Conservation (phyloP, 805 yeast genomes). For the Nakazawaea ambrosiae region DNA sequence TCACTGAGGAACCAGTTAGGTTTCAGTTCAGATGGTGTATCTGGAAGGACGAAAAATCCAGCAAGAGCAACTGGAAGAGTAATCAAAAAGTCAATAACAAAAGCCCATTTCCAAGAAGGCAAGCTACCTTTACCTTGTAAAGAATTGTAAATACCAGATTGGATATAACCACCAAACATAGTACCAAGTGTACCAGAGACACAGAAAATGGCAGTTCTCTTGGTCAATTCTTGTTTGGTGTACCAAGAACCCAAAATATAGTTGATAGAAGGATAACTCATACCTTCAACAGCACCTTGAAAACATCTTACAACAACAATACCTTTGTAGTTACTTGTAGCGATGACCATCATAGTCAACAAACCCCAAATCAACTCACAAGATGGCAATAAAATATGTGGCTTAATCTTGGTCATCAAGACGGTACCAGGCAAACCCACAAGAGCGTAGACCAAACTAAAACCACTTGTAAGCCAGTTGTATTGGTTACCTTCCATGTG, state of each 20-base stretch:
- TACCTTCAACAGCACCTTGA: constrained; percentile 60
- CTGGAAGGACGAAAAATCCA: constrained; percentile 52
- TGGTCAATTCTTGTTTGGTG: constrained; percentile 44
- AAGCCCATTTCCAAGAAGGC: constrained; percentile 70
- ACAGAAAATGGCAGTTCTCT: constrained; percentile 55
- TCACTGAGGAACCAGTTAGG: constrained; percentile 29
- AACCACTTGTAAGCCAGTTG: constrained; percentile 19
- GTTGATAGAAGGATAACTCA: constrained; percentile 55
- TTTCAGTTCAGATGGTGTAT: constrained; percentile 36
- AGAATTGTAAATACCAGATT: constrained; percentile 42
- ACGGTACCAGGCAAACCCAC: constrained; percentile 10
- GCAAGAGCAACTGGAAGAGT: constrained; percentile 50
- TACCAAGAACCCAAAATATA: constrained; percentile 54
- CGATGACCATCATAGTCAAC: constrained; percentile 22
- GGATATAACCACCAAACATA: constrained; percentile 55
- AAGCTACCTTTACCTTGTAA: constrained; percentile 46
- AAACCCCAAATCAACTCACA: constrained; percentile 24
- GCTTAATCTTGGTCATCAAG: constrained; percentile 10
- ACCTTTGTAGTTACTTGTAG: constrained; percentile 27
- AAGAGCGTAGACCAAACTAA: constrained; percentile 17
- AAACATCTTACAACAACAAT: constrained; percentile 57
- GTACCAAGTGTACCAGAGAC: constrained; percentile 56
- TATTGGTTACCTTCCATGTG: constrained; percentile 21
- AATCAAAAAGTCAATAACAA: constrained; percentile 56
- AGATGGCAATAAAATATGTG: constrained; percentile 13